Percentiles rank a stretch among this genome's conserved stretches.
Evolutionary conservation across 1,284 basidiomycete genomes (phyloP).

Genomic region (Trichosporon sp.): DNA sequence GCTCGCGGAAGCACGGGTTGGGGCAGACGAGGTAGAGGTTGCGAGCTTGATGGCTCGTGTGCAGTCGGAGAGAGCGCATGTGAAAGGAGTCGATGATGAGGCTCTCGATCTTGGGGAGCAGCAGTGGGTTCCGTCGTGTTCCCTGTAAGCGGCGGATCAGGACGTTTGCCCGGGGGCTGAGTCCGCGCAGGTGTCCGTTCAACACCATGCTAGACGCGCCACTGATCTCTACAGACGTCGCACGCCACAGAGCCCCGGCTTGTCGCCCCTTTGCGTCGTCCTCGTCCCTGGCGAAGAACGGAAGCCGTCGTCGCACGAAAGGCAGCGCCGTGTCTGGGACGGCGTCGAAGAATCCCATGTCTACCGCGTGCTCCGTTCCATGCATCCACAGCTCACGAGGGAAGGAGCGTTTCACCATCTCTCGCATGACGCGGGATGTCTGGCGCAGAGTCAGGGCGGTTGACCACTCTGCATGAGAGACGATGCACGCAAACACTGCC

Average conservation of each 20-base stretch:
- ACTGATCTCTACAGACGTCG: slow-evolving; percentile 1
- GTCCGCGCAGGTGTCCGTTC: neutral
- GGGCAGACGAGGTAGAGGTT: neutral
- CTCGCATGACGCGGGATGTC: slow-evolving; percentile 4
- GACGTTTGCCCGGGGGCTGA: neutral
- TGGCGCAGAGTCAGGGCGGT: neutral
- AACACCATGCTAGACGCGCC: neutral
- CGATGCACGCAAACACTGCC: slow-evolving; percentile 14
- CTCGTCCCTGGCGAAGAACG: neutral
- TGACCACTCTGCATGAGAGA: neutral
- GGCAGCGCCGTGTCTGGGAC: neutral
- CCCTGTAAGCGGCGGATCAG: neutral
- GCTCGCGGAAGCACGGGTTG: neutral
- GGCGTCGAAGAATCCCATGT: neutral
- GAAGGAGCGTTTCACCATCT: slow-evolving; percentile 12
- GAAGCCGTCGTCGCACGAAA: neutral
- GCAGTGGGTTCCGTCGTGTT: neutral
- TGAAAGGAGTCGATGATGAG: slow-evolving; percentile 7
- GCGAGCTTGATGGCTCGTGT: neutral
- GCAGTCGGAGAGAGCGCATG: slow-evolving; percentile 10
- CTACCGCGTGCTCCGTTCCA: neutral
- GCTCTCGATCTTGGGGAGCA: neutral
- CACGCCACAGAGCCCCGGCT: neutral
- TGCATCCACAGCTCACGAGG: neutral
- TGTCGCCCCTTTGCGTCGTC: neutral